Conservation (phyloP, 2,329 filamentous ascomycete species). For the Clarireedia paspali region DNA sequence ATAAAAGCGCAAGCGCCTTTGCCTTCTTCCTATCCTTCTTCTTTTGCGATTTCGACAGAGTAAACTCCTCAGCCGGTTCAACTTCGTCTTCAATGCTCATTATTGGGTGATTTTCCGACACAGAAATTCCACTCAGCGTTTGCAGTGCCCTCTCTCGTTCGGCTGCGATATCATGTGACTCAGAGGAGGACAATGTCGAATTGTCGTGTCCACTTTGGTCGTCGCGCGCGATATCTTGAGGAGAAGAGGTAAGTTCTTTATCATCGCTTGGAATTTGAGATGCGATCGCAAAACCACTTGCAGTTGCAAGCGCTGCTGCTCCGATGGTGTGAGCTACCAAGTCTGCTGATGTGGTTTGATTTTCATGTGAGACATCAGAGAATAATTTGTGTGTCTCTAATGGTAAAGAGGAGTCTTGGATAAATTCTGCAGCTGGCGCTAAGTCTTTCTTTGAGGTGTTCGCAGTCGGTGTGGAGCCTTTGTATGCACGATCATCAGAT, state of each 20-base stretch:
- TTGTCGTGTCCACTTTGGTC: slow-evolving; percentile 13
- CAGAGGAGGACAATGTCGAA: not conserved
- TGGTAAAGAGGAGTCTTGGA: slow-evolving; percentile 5
- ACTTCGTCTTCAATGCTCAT: slow-evolving; percentile 7
- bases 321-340: slow-evolving; percentile 15
- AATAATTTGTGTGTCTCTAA: slow-evolving; percentile 1
- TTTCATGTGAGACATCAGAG: slow-evolving; percentile 1
- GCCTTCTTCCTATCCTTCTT: slow-evolving; percentile 30
- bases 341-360: slow-evolving; percentile 7
- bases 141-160: slow-evolving; percentile 14
- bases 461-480: slow-evolving; percentile 63
- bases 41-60: slow-evolving; percentile 30
- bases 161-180: slow-evolving; percentile 9
- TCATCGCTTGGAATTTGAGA: slow-evolving; percentile 23
- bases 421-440: slow-evolving; percentile 6
- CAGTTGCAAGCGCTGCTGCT: slow-evolving; percentile 13
- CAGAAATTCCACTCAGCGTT: slow-evolving; percentile 10
- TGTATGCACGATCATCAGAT: slow-evolving; percentile 48
- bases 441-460: slow-evolving; percentile 27
- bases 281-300: slow-evolving; percentile 18
- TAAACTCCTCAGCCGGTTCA: slow-evolving; percentile 18
- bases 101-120: not conserved
- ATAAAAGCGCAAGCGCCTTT: slow-evolving; percentile 11
- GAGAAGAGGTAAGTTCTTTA: slow-evolving; percentile 35
- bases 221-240: slow-evolving; percentile 15